These are phyloP conservation scores for Trichoderma koningii DNA, from an alignment of 2,329 filamentous ascomycete genomes.

Conservation along the genomic window DNA sequence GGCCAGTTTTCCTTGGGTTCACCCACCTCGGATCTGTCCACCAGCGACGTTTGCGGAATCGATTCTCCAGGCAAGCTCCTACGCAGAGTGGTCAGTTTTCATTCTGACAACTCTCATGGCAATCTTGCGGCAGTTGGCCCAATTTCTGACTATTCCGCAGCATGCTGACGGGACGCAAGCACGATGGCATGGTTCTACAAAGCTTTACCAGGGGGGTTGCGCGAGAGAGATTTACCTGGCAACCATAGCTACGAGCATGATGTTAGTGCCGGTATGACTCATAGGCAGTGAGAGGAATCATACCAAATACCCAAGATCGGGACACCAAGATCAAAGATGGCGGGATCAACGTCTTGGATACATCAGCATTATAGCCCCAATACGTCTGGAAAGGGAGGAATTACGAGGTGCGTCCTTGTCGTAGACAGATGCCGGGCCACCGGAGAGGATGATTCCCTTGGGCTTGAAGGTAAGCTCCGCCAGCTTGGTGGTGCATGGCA, in stretches of 20 bases:
- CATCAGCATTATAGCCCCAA: constrained; percentile 22
- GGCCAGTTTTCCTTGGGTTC: neutral
- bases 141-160: neutral
- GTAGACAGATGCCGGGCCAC: constrained; percentile 72
- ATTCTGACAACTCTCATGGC: neutral
- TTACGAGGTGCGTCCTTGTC: constrained; percentile 65
- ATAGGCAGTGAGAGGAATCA: constrained; percentile 25
- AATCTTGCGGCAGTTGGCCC: neutral
- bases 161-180: neutral
- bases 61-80: constrained; percentile 66
- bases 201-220: neutral
- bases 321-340: constrained; percentile 65
- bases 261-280: constrained; percentile 18
- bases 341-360: constrained; percentile 68
- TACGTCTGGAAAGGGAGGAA: constrained; percentile 31
- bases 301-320: constrained; percentile 49
- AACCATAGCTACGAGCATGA: constrained; percentile 16
- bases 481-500: constrained; percentile 81
- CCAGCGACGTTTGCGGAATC: constrained; percentile 60
- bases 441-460: constrained; percentile 70
- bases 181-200: neutral
- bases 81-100: constrained; percentile 46
- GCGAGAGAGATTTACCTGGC: neutral
- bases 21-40: constrained; percentile 27
- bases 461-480: constrained; percentile 76